These are phyloP conservation scores for Pleurotus cornucopiae DNA, from an alignment of 768 basidiomycete genomes.

Conservation along the genomic window DNA sequence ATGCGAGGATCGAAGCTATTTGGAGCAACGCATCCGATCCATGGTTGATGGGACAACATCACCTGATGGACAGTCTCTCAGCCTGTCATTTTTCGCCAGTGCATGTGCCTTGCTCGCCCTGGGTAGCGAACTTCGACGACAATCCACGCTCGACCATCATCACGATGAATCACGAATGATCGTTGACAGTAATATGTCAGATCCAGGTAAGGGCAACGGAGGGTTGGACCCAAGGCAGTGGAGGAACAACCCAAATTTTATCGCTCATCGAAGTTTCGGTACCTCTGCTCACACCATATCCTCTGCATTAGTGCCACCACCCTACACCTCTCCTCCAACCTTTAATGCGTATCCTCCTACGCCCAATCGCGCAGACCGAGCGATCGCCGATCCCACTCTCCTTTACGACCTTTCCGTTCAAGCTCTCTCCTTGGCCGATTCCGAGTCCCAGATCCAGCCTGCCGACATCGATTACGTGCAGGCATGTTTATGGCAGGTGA, in stretches of 20 bases:
- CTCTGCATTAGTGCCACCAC: background rate
- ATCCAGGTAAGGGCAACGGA: background rate
- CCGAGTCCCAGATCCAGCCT: conserved; percentile 9
- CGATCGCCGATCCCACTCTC: conserved; percentile 5
- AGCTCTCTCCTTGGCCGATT: conserved; percentile 9
- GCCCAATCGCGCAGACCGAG: conserved; percentile 2
- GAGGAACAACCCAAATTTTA: background rate
- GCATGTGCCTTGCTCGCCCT: conserved; percentile 3
- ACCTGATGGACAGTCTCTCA: background rate
- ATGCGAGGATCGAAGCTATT: background rate
- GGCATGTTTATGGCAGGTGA: conserved; percentile 54
- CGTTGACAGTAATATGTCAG: background rate
- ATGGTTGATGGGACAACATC: background rate
- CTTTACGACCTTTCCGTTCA: conserved; percentile 10
- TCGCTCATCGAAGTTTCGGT: conserved; percentile 1
- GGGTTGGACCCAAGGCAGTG: background rate
- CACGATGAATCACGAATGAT: background rate
- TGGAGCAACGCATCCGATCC: background rate
- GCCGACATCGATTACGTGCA: conserved; percentile 57
- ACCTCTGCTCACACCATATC: conserved; percentile 5
- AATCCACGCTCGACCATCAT: background rate
- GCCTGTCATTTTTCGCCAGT: conserved; percentile 1
- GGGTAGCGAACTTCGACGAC: conserved; percentile 1
- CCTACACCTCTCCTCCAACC: background rate
- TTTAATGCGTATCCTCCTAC: conserved; percentile 6